phyloP scores from a whole-genome alignment of 495 filamentous ascomycete genomes.

The Tuber calosporum region DNA sequence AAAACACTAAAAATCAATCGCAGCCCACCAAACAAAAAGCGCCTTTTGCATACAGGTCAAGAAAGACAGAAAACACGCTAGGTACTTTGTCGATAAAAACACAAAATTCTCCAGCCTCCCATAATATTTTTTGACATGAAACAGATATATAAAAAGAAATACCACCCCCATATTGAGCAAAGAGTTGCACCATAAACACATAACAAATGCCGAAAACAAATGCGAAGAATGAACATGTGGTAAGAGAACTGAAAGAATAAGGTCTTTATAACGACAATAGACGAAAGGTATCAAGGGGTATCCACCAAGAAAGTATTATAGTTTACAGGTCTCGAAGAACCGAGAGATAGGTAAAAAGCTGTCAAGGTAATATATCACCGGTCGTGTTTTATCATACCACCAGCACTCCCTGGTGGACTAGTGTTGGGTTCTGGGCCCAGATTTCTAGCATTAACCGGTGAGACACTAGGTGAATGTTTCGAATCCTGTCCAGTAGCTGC shows the following conservation, averaged over 20 bases:
- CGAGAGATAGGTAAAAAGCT: slow-evolving; percentile 5
- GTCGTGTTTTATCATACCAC: slow-evolving; percentile 19
- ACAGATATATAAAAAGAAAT: slow-evolving; percentile 23
- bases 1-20: slow-evolving; percentile 14
- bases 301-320: slow-evolving; percentile 18
- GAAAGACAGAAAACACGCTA: neutral
- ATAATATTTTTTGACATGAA: slow-evolving; percentile 16
- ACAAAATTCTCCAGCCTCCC: slow-evolving; percentile 25
- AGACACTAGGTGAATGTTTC: slow-evolving; percentile 29
- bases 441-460: slow-evolving; percentile 30
- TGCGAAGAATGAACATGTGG: slow-evolving; percentile 18
- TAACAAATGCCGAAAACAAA: slow-evolving; percentile 7
- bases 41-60: slow-evolving; percentile 1
- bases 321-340: slow-evolving; percentile 20
- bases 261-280: slow-evolving; percentile 32
- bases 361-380: slow-evolving; percentile 5
- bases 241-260: slow-evolving; percentile 10
- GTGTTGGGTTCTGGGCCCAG: slow-evolving; percentile 15
- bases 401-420: slow-evolving; percentile 11
- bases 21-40: slow-evolving; percentile 1
- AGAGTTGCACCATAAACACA: neutral
- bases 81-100: slow-evolving; percentile 19
- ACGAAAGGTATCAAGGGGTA: slow-evolving; percentile 24
- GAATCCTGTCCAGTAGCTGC: slow-evolving; percentile 22
- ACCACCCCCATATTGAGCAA: slow-evolving; percentile 13